Conservation (phyloP, 805 yeast species). For the Nakazawaea ishiwadae region DNA sequence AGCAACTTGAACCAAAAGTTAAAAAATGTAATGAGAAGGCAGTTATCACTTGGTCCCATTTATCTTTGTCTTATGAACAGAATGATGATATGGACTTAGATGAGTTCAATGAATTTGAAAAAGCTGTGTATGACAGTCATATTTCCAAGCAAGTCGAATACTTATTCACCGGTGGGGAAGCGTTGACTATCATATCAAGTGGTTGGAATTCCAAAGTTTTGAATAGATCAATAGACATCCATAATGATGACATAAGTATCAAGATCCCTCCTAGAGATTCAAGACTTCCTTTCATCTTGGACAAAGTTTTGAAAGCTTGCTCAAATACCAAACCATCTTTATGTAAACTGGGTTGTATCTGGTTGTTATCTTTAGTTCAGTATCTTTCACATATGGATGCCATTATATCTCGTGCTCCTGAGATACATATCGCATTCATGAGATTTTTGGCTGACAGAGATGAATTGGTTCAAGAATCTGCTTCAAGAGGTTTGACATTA, state of each 20-base stretch:
- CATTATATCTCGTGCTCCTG: slow-evolving; percentile 40
- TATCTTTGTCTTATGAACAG: slow-evolving; percentile 35
- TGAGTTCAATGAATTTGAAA: slow-evolving; percentile 29
- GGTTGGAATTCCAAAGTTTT: slow-evolving; percentile 72
- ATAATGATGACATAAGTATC: slow-evolving; percentile 23
- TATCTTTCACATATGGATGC: slow-evolving; percentile 51
- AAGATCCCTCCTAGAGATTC: slow-evolving; percentile 4
- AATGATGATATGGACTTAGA: slow-evolving; percentile 21
- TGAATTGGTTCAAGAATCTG: slow-evolving; percentile 87
- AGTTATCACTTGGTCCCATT: slow-evolving; percentile 47
- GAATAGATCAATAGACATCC: slow-evolving; percentile 49
- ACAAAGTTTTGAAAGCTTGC: slow-evolving; percentile 46
- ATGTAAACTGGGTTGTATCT: slow-evolving; percentile 74
- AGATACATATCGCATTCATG: slow-evolving; percentile 73
- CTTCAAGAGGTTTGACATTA: slow-evolving; percentile 81
- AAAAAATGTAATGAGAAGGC: slow-evolving; percentile 58
- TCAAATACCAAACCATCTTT: slow-evolving; percentile 66
- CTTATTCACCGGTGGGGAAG: slow-evolving; percentile 80
- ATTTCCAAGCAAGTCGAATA: slow-evolving; percentile 69
- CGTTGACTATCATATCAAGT: slow-evolving; percentile 61
- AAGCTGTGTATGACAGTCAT: slow-evolving; percentile 51
- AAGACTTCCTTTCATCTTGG: slow-evolving; percentile 32
- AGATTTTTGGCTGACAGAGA: slow-evolving; percentile 75
- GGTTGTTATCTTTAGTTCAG: slow-evolving; percentile 80
- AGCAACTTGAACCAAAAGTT: slow-evolving; percentile 32